Evolutionary conservation across 208 protist species (phyloP).

Genomic region (Blechomonas ayalai): DNA sequence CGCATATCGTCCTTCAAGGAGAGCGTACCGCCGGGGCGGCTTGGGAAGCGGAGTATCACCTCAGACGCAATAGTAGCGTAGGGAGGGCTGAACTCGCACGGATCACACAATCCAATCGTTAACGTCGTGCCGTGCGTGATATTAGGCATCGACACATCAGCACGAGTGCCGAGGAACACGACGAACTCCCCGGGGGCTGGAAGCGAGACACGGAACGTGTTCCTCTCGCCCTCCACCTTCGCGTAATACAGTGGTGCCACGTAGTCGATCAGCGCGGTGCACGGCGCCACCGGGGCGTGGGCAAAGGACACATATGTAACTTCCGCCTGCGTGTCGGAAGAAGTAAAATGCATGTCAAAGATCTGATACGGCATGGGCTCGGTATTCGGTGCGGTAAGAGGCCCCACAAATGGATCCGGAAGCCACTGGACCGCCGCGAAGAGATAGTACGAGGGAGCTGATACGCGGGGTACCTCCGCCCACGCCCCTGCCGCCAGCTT

Average conservation of each 20-base stretch:
- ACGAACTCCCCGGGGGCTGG: conserved; percentile 40
- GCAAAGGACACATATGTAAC: conserved; percentile 62
- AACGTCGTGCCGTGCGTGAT: conserved; percentile 52
- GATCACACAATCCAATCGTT: conserved; percentile 62
- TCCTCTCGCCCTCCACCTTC: conserved; percentile 13
- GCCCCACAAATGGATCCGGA: conserved; percentile 44
- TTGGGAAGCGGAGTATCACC: conserved; percentile 46
- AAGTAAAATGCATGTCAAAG: conserved; percentile 59
- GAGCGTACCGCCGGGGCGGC: conserved; percentile 28
- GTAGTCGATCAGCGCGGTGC: conserved; percentile 36
- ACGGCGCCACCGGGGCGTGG: conserved; percentile 21
- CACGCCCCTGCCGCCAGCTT: conserved; percentile 30
- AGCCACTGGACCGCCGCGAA: conserved; percentile 31
- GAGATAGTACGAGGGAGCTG: conserved; percentile 33
- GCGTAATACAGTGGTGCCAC: conserved; percentile 34
- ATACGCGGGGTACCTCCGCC: conserved; percentile 68
- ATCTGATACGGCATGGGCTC: conserved; percentile 63
- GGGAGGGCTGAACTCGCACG: conserved; percentile 55
- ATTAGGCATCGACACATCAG: conserved; percentile 20
- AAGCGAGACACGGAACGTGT: conserved; percentile 49
- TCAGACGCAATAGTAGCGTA: conserved; percentile 47
- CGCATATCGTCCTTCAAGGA: conserved; percentile 45
- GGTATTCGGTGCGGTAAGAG: conserved; percentile 8
- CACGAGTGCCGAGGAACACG: conserved; percentile 44
- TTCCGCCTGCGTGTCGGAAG: conserved; percentile 9